These are phyloP conservation scores for Candida insectorum DNA, from an alignment of 805 yeast genomes.

Conservation along the genomic window DNA sequence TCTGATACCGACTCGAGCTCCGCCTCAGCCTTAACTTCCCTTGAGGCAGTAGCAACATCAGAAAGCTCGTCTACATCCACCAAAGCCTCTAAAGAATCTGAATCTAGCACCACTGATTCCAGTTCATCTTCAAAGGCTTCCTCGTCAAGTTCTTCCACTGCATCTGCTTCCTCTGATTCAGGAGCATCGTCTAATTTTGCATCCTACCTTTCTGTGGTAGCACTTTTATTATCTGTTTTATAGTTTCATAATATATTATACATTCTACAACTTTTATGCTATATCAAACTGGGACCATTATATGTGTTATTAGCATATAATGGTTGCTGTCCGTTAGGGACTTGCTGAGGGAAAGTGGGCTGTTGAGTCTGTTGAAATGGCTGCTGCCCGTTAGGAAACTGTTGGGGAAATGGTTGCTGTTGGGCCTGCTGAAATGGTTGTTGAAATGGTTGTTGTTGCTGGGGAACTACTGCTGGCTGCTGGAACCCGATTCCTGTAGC, in stretches of 20 bases:
- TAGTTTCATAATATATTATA: not conserved
- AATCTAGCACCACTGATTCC: slow-evolving; percentile 4
- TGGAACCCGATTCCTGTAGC: too few species aligned
- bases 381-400: slow-evolving; percentile 3
- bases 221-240: slow-evolving; percentile 6
- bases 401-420: slow-evolving; percentile 5
- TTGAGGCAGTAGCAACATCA: slow-evolving; percentile 2
- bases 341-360: too few species aligned
- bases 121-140: slow-evolving; percentile 5
- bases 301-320: slow-evolving; percentile 5
- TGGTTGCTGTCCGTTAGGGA: slow-evolving; percentile 1
- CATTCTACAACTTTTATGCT: slow-evolving; percentile 1
- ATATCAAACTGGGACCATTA: slow-evolving; percentile 15
- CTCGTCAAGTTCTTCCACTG: slow-evolving; percentile 4
- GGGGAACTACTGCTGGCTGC: slow-evolving; percentile 13
- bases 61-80: slow-evolving; percentile 9
- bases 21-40: not conserved
- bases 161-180: slow-evolving; percentile 3
- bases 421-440: slow-evolving; percentile 10
- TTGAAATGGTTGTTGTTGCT: too few species aligned
- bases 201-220: slow-evolving; percentile 3
- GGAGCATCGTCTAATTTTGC: slow-evolving; percentile 1
- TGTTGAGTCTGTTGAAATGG: slow-evolving; percentile 5
- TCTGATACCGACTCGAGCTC: slow-evolving; percentile 1
- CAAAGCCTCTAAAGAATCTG: slow-evolving; percentile 2